Base-by-base conservation (phyloP, 2,329 filamentous ascomycete species). In the Scedosporium minutisporum region DNA sequence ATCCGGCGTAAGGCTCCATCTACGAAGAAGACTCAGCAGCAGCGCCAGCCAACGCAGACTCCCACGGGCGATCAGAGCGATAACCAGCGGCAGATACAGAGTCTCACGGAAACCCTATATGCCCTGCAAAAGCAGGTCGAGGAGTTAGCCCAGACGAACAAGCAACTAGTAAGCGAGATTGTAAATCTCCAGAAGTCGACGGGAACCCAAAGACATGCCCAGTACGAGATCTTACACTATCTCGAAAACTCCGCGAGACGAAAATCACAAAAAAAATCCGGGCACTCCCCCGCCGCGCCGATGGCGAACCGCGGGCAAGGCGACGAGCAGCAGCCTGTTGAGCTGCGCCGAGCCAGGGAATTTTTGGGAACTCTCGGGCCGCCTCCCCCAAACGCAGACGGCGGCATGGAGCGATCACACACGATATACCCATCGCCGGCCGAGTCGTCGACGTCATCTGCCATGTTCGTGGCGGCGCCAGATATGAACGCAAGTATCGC, bases 1-100 rank as follows among this genome's bases (percentile, higher is more conserved):
- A 99, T 99, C 70, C 87, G 92, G 69, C 84, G 95, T 68, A 99
- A 99, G 77, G 93, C 95, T 2, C 95, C 95, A 0, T 92, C 93
- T 1, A 90, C 93, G 3, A 82, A 93, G 67, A 97, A 97, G 72
- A 96, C 93, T 5, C 91, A 96, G 70, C 91, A 96, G 71, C 60
- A 55, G 48, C 46, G 27, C 29, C 60, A 60, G 38, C 58, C 33
- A 7, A 93, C 97, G 74, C 65, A 65, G 44, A 14, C 65, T 21
- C 42, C 64, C 10, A 48, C 60, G 4, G 64, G 62, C 10, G 55
- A 62, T 44, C 18, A 65, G 42, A 59, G 41, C 33, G 57, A 63
- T 23, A 61, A 55, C 18, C 57, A 65, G 42, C 64, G 65, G 57
- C 65, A 66, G 41, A 46, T 65, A 16, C 57, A 57, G 21, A 62